These are phyloP conservation scores for Linnemannia hyalina DNA, from an alignment of 192 early-diverging fungal genomes.

Conservation along the genomic window DNA sequence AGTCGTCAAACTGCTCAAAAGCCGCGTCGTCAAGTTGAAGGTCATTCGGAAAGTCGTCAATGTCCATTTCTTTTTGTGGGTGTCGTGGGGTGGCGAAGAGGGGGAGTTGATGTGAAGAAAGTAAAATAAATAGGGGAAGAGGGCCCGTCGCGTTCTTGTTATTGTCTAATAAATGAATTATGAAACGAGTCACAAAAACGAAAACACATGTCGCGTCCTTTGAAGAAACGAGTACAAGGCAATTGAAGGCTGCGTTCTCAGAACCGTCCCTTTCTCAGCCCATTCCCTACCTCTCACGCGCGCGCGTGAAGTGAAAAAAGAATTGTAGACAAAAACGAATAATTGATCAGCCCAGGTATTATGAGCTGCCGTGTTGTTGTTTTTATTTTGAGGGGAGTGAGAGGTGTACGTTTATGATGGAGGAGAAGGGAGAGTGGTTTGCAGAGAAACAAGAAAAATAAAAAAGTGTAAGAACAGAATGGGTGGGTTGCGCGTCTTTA, in stretches of 20 bases:
- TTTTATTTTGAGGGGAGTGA: slow-evolving; percentile 40
- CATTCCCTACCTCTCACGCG: background rate
- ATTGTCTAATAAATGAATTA: background rate
- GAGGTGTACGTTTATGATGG: background rate
- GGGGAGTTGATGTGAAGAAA: background rate
- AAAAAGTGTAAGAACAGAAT: background rate
- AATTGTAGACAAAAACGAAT: background rate
- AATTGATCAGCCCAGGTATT: background rate
- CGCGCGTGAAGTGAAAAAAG: background rate
- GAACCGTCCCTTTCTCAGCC: background rate
- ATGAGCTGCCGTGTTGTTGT: background rate
- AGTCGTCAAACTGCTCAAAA: slow-evolving; percentile 46
- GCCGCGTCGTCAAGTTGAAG: slow-evolving; percentile 36
- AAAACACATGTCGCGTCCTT: background rate
- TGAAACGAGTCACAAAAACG: slow-evolving; percentile 1
- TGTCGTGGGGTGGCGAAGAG: background rate
- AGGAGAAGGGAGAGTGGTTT: background rate
- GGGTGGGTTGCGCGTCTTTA: slow-evolving; percentile 1
- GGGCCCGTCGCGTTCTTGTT: background rate
- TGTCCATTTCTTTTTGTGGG: slow-evolving; percentile 11
- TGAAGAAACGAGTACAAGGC: no score
- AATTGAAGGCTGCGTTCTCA: background rate
- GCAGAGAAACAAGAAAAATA: background rate
- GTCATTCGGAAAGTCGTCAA: slow-evolving; percentile 16
- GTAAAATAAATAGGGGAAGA: background rate